Base-by-base conservation (phyloP, 441 rosid genomes). In the Bocquillonia castaneifolia region DNA sequence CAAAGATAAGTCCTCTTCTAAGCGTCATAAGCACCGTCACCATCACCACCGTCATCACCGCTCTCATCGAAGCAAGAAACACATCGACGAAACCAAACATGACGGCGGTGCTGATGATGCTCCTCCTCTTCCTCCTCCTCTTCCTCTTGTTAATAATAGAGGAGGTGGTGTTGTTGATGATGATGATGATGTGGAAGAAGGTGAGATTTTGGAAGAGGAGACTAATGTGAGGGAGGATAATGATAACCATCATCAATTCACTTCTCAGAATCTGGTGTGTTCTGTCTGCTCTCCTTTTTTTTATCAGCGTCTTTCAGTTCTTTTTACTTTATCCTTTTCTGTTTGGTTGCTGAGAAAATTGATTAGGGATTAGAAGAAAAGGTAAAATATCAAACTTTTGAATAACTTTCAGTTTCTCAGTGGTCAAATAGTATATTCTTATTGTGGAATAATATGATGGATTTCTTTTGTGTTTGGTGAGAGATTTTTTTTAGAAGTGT, bases 181-280 rank as follows among this genome's bases (percentile, higher is more conserved):
- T 70, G 85, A 92, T 71, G 89, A 92, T 59, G 98, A 92, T 59
- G 78, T 95, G 63, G 99, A 95, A 83, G 99, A 95, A 74, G 99
- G 99, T 48, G 99, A 92, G 85, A 95, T 95, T 84, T 85, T 90
- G 18, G 98, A 92, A 5, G 98, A 95, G 65, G 86, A 76, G 6
- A 67, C 26, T 0, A 65, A 34, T 76, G 50, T 69, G 77, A 62
- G 54, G 80, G n/a, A n/a, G n/a, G n/a, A n/a, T n/a, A n/a, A n/a
- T n/a, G n/a, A 28, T 67, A 84, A 67, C 60, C 74, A 78, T 26
- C 80, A 73, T 17, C 63, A 54, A 54, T 25, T n/a, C n/a, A 76
- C 42, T 68, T 72, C 68, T 70, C 67, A 62, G 25, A 76, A 83
- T 82, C 78, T 76, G 99, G 99, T 94, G 81, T 83, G 96, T 84